phyloP scores from a whole-genome alignment of 805 yeast species.

The Saccharomycopsis oosterbeekiorum region DNA sequence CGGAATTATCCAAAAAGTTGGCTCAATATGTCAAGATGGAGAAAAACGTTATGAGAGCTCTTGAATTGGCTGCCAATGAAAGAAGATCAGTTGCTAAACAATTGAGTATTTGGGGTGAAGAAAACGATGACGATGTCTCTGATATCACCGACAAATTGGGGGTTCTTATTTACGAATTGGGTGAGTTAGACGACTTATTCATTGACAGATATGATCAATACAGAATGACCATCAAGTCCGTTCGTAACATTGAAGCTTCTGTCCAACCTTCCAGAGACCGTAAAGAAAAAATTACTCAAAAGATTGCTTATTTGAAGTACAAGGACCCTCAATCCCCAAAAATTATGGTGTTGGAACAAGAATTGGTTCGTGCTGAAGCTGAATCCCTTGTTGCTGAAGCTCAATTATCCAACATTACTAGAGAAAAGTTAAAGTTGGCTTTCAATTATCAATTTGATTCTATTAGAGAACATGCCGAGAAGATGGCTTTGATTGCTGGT shows the following conservation, averaged over 20 bases:
- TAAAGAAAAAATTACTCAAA: constrained; percentile 75
- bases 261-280: constrained; percentile 85
- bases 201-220: constrained; percentile 81
- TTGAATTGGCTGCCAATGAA: constrained; percentile 69
- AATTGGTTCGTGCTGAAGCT: constrained; percentile 85
- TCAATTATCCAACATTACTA: constrained; percentile 77
- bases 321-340: constrained; percentile 78
- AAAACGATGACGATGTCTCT: constrained; percentile 74
- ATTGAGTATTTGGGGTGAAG: constrained; percentile 79
- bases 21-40: constrained; percentile 71
- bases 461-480: constrained; percentile 76
- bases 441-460: constrained; percentile 81
- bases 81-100: constrained; percentile 77
- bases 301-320: constrained; percentile 74
- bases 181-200: constrained; percentile 81
- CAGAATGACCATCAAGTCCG: constrained; percentile 70
- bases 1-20: constrained; percentile 67
- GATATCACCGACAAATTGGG: constrained; percentile 85
- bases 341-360: constrained; percentile 75
- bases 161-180: constrained; percentile 70
- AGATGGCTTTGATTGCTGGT: constrained; percentile 77
- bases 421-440: constrained; percentile 80
- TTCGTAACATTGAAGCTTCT: constrained; percentile 77
- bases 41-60: constrained; percentile 69
- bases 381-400: constrained; percentile 89